These are phyloP conservation scores for Aristolochia contorta DNA, from an alignment of 164 flowering plant genomes.

Conservation along the genomic window DNA sequence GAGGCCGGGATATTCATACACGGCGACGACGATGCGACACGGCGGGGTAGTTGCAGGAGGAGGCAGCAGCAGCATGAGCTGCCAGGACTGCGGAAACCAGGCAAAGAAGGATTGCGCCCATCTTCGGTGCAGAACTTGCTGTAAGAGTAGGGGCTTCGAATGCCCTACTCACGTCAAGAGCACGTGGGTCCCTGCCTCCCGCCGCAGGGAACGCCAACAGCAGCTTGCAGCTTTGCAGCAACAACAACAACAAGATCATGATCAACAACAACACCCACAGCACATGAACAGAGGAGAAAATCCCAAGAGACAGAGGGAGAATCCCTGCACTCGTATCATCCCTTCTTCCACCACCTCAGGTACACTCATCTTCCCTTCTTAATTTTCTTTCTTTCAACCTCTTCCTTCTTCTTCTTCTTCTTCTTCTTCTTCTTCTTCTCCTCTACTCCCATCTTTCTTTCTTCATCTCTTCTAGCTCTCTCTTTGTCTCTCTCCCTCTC, in stretches of 20 bases:
- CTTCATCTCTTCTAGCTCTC: too few species aligned
- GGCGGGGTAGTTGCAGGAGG: slow-evolving; percentile 7
- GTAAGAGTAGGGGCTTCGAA: slow-evolving; percentile 68
- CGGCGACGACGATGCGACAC: too few species aligned
- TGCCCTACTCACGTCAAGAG: slow-evolving; percentile 75
- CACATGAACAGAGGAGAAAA: slow-evolving; percentile 10
- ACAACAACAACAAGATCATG: too few species aligned
- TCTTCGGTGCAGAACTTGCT: slow-evolving; percentile 74
- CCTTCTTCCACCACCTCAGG: slow-evolving; percentile 41
- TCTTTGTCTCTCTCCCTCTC: too few species aligned
- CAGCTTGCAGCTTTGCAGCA: slow-evolving; percentile 21
- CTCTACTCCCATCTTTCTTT: slow-evolving; percentile 9
- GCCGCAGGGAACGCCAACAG: slow-evolving; percentile 61
- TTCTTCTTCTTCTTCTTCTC: too few species aligned
- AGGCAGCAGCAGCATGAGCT: slow-evolving; percentile 26
- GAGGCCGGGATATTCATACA: too few species aligned
- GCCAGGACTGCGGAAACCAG: slow-evolving; percentile 86
- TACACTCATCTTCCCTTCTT: slow-evolving; percentile 9
- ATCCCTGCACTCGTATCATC: slow-evolving; percentile 36
- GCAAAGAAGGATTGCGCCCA: slow-evolving; percentile 78
- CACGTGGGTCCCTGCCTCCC: slow-evolving; percentile 84
- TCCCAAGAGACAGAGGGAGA: slow-evolving; percentile 48
- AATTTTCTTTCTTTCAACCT: neutral
- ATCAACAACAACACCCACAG: too few species aligned
- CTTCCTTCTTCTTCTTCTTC: too few species aligned